Evolutionary conservation across 805 yeast genomes (phyloP).

Genomic region (Barnettozyma californica): DNA sequence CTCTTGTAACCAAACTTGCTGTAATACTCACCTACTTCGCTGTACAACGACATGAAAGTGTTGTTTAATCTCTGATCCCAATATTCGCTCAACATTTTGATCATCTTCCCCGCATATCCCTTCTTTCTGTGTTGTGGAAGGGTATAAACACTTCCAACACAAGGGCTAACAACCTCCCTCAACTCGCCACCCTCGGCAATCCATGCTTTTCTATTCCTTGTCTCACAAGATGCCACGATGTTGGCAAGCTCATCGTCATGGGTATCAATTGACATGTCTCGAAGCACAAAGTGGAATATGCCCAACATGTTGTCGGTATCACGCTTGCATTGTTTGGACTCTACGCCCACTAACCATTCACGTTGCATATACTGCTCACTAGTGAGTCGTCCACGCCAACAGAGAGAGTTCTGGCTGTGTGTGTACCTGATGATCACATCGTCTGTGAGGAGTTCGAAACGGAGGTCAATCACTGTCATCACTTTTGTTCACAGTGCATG

Average conservation of each 20-base stretch:
- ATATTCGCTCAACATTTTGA: constrained; percentile 30
- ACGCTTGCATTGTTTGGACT: constrained; percentile 24
- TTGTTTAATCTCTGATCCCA: constrained; percentile 31
- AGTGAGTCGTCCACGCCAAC: constrained; percentile 32
- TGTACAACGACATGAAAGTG: constrained; percentile 47
- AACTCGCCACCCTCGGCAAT: constrained; percentile 22
- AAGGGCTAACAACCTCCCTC: constrained; percentile 29
- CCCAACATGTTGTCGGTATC: constrained; percentile 24
- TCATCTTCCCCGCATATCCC: constrained; percentile 51
- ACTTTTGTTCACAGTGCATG: not conserved
- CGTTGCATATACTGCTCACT: constrained; percentile 33
- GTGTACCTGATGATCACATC: constrained; percentile 32
- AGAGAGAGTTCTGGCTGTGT: constrained; percentile 28
- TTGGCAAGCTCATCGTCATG: constrained; percentile 23
- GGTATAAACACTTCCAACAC: constrained; percentile 61
- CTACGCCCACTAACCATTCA: constrained; percentile 28
- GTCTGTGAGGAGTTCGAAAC: constrained; percentile 20
- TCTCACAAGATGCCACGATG: constrained; percentile 38
- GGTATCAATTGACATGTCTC: constrained; percentile 21
- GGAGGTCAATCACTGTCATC: constrained; percentile 5
- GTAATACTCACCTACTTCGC: constrained; percentile 70
- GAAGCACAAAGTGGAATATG: constrained; percentile 31
- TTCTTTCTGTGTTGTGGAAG: constrained; percentile 41
- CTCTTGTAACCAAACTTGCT: constrained; percentile 54
- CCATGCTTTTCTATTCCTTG: constrained; percentile 34